A percentile compares a stretch with the other conserved stretches of the same genome.
These are phyloP conservation scores for Penicillium lividum DNA, from an alignment of 495 filamentous ascomycete genomes.

Conservation along the genomic window DNA sequence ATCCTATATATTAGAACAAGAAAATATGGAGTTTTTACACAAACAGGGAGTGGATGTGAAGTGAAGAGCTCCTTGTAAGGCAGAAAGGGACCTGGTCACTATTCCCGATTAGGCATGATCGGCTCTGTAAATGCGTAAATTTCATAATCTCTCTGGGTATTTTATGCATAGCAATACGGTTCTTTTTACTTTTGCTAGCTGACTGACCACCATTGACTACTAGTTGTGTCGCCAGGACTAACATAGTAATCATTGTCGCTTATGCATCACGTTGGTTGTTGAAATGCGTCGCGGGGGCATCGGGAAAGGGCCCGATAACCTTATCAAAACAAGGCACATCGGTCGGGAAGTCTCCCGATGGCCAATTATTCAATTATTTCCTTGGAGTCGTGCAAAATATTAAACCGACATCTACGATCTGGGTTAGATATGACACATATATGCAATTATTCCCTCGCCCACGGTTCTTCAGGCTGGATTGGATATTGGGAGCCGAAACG, in stretches of 20 bases:
- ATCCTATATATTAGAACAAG: too few relatives aligned
- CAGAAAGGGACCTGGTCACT: too few relatives aligned
- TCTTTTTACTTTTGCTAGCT: not conserved
- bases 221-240: too few relatives aligned
- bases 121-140: too few relatives aligned
- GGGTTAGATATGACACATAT: not conserved
- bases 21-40: too few relatives aligned
- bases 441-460: not conserved
- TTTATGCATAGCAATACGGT: too few relatives aligned
- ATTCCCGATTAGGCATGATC: too few relatives aligned
- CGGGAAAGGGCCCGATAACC: not conserved
- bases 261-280: not conserved
- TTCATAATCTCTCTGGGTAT: too few relatives aligned
- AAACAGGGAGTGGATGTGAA: too few relatives aligned
- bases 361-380: not conserved
- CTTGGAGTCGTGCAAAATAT: not conserved
- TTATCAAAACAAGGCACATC: not conserved
- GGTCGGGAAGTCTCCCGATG: not conserved
- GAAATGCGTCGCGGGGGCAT: not conserved
- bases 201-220: not conserved
- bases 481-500: not conserved
- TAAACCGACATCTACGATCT: not conserved
- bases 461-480: not conserved
- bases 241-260: not conserved
- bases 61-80: too few relatives aligned